Percentiles rank a stretch among this genome's conserved stretches.
Conservation (phyloP, 345 rosid genomes). For the Linum tenue region DNA sequence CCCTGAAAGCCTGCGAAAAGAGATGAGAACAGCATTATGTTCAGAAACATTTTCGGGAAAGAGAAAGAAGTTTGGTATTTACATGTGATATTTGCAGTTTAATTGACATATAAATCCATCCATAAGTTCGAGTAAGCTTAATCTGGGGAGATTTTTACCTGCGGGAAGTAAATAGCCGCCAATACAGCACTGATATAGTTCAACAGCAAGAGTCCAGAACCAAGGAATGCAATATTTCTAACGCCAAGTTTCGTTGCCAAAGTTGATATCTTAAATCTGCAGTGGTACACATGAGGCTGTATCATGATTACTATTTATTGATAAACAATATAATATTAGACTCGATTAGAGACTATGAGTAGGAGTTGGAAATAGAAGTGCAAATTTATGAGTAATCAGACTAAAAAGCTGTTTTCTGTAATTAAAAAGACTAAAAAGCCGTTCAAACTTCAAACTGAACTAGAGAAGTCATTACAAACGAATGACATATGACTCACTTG, state of each 20-base stretch:
- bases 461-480: not conserved
- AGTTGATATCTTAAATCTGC: constrained; percentile 85
- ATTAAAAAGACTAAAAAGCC: too few species aligned
- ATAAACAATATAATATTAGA: not conserved
- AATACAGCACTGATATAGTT: constrained; percentile 66
- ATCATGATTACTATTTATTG: not conserved
- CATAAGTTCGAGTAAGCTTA: constrained; percentile 3
- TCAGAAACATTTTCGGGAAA: constrained; percentile 2
- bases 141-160: constrained; percentile 36
- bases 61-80: constrained; percentile 1
- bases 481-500: constrained; percentile 43
- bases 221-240: constrained; percentile 84
- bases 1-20: constrained; percentile 63
- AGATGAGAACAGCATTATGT: constrained; percentile 9
- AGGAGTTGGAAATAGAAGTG: too few species aligned
- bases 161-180: constrained; percentile 83
- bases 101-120: not conserved
- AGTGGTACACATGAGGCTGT: not conserved
- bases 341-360: too few species aligned
- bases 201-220: constrained; percentile 73
- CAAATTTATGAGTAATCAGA: too few species aligned
- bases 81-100: not conserved
- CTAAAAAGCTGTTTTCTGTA: too few species aligned
- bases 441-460: not conserved
- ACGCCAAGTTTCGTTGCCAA: constrained; percentile 91